phyloP scores from a whole-genome alignment of 176 grass and related monocot species.

The Saccharum spontaneum region DNA sequence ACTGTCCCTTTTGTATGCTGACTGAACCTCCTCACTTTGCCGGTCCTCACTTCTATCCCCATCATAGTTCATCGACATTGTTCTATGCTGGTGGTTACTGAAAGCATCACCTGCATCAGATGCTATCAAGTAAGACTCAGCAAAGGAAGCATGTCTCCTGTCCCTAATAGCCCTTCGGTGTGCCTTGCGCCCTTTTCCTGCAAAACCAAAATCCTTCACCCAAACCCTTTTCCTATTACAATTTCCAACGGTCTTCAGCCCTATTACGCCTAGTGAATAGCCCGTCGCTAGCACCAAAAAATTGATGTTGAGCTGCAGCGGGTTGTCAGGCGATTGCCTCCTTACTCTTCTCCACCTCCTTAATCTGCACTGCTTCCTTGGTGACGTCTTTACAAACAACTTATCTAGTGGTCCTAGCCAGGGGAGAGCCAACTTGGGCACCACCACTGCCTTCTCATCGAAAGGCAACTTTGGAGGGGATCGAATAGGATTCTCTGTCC shows the following conservation, averaged over 20 bases:
- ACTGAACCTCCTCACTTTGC: constrained; percentile 57
- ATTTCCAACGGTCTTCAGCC: constrained; percentile 1
- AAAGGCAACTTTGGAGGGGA: constrained; percentile 29
- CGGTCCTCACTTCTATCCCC: constrained; percentile 46
- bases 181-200: background rate
- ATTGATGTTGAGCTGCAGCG: constrained; percentile 49
- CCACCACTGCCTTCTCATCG: background rate
- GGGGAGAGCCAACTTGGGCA: constrained; percentile 1
- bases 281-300: constrained; percentile 45
- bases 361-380: constrained; percentile 29
- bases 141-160: constrained; percentile 25
- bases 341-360: constrained; percentile 59
- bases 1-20: constrained; percentile 43
- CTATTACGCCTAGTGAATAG: constrained; percentile 44
- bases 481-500: background rate
- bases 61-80: constrained; percentile 42
- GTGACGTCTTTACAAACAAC: constrained; percentile 1
- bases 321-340: constrained; percentile 40
- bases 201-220: constrained; percentile 28
- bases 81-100: constrained; percentile 22
- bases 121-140: constrained; percentile 46
- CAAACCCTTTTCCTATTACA: constrained; percentile 31
- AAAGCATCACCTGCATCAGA: constrained; percentile 42
- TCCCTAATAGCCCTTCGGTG: background rate
- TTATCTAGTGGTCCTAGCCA: constrained; percentile 16